Evolutionary conservation across 371 early-diverging fungal species (phyloP), one percentile per base, ranked within the genome.

Genomic region (Mucor sp.): DNA sequence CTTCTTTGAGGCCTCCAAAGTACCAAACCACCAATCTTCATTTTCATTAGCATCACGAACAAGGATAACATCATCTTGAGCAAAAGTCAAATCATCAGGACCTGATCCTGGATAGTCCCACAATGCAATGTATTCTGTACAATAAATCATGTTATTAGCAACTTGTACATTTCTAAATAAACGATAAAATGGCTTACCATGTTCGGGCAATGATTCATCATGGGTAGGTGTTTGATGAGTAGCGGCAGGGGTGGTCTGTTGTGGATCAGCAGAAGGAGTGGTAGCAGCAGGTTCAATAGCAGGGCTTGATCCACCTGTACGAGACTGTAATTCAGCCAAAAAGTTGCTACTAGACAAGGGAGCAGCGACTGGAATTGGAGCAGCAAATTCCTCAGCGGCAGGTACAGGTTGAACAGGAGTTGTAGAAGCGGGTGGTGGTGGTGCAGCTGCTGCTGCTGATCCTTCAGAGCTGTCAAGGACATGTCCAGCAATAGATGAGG

Each of bases 271-370:
- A 35, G 23, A 68, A 27, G 27, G 32, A 47, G 17, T 11, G 25
- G 60, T 4, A 8, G 58, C 56, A 33, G 59, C 8, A 17, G 43
- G 17, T 35, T 47, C 58, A 25, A 55, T 2, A 21, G 63, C 6
- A 44, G 61, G 28, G 21, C 57, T 62, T 17, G 68, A 43, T 33
- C 44, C 65, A 15, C 33, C 56, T n/a, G 76, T 74, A 44, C 76
- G 81, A 32, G 68, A 28, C 53, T 78, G 81, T 35, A 78, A 64
- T 61, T 81, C 81, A 19, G 71, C 68, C 28, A 78, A 50, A 33
- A 81, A 74, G 0, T 50, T 65, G 11, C 69, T 62, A 23, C 70
- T 63, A 1, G 72, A 91, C 75, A 87, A 93, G 12, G 93, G 87
- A 30, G 92, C 92, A 8, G 87, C 82, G 23, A 60, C 75, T 3